Conservation (phyloP, 139 green algal species). For the Chlamydomonas incerta region DNA sequence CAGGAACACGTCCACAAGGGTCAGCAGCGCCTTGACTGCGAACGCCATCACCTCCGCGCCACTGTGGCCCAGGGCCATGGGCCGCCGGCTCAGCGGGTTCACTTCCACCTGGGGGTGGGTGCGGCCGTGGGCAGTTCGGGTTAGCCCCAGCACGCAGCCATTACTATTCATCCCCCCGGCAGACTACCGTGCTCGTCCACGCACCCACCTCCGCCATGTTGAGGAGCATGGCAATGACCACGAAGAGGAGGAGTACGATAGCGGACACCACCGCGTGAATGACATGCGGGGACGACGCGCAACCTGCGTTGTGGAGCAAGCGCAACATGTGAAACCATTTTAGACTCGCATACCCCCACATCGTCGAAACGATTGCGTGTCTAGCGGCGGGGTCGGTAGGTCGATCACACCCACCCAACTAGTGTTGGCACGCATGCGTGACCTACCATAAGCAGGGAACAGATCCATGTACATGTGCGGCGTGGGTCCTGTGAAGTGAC, state of each 20-base stretch:
- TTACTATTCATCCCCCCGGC: no score
- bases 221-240: slow-evolving; percentile 18
- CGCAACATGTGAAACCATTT: no score
- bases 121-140: no score
- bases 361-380: no score
- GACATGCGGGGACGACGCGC: slow-evolving; percentile 4
- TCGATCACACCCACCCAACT: no score
- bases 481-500: neutral
- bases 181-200: no score
- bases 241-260: slow-evolving; percentile 3
- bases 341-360: no score
- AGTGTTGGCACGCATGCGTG: no score
- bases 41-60: slow-evolving; percentile 25
- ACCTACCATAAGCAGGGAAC: slow-evolving; percentile 14
- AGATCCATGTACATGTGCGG: neutral
- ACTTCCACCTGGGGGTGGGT: slow-evolving; percentile 4
- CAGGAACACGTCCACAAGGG: neutral
- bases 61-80: slow-evolving; percentile 26
- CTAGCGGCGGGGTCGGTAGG: no score
- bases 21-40: slow-evolving; percentile 14
- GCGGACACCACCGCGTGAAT: slow-evolving; percentile 10
- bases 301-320: neutral
- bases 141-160: no score
- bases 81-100: neutral
- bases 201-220: slow-evolving; percentile 33